Base-by-base conservation (phyloP, 179 eudicot species). In the Patellifolia procumbens region DNA sequence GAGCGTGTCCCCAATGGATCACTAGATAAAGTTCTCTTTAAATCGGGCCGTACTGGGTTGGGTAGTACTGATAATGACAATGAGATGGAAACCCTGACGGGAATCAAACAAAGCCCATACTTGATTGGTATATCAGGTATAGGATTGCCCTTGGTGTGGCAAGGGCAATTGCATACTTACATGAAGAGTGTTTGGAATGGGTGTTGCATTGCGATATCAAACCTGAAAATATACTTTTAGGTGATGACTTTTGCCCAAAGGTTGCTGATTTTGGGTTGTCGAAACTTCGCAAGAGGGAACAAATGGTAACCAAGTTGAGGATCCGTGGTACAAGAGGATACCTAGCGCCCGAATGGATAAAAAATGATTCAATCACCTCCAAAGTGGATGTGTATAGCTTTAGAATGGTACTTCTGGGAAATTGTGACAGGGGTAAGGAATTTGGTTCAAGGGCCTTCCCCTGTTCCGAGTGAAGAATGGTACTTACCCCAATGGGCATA, bases 1-100 rank as follows among this genome's bases (percentile, higher is more conserved):
- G 98, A 94, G 83, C 88, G 87, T 31, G 91, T 94, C 17, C 91
- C 97, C 0, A 94, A 92, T 51, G 98, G 98, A 3, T 92, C 98
- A 20, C 87, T 93, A 0, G 90, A 85, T 49, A 85, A 86, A 78
- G 90, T 85, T 76, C 67, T 93, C 34, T 92, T 91, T 67, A 77
- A 63, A 16, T 31, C 69, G 8, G n/a, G n/a, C n/a, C n/a, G n/a
- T n/a, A n/a, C n/a, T n/a, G n/a, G n/a, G n/a, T n/a, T n/a, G n/a
- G n/a, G n/a, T n/a, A n/a, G n/a, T n/a, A n/a, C n/a, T n/a, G n/a
- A n/a, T n/a, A 46, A 22, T 52, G 73, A n/a, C n/a, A 68, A 43
- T 58, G 85, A 13, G 51, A 75, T 9, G 59, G 43, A n/a, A n/a
- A n/a, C 0, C 55, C 64, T 0, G 79, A n/a, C n/a, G n/a, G n/a